Base-by-base conservation (phyloP, 495 filamentous ascomycete genomes). In the Podospora pseudoanserina region DNA sequence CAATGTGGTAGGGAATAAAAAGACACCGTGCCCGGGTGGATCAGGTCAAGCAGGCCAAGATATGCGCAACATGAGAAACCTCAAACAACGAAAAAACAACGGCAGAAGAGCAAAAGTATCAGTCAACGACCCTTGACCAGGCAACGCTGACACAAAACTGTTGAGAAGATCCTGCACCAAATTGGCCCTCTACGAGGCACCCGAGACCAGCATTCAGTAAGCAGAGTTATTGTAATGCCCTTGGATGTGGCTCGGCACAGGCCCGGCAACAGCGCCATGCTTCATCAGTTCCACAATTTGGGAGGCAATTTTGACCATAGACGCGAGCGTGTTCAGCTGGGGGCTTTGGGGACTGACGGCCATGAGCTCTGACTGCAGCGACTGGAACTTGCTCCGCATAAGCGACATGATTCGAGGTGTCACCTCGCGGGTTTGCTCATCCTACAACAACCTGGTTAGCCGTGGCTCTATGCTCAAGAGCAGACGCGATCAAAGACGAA, bases 391-490 rank as follows among this genome's bases (percentile, higher is more conserved):
- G 64, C 89, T 82, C 69, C 88, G 85, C 68, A 95, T 82, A 55
- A 91, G 85, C 20, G 86, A 83, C 86, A 96, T 90, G 71, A 95
- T 87, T 69, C 84, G 85, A 34, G 87, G 86, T 57, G 86, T 89
- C 54, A 94, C 87, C 26, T 92, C 89, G 66, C 83, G 86, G 69
- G 94, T 85, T 73, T 95, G 90, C 19, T 87, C 80, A 70, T 94
- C 90, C 92, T 94, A 72, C 60, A 63, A 60, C 16, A 61, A 63
- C 53, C 57, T 67, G 64, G 68, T 72, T 72, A 73, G 64, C 53
- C 20, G 15, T 30, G 20, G 6, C 27, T 16, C 7, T 60, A n/a
- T 20, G 64, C 4, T 63, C 18, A 23, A 64, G 1, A 23, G 23
- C 23, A 23, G 23, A 2, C 23, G 23, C 23, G 30, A 0, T 7